A percentile compares a stretch with the other conserved stretches of the same genome.
phyloP scores from a whole-genome alignment of 2,329 filamentous ascomycete species.

The Thyridium curvatum region DNA sequence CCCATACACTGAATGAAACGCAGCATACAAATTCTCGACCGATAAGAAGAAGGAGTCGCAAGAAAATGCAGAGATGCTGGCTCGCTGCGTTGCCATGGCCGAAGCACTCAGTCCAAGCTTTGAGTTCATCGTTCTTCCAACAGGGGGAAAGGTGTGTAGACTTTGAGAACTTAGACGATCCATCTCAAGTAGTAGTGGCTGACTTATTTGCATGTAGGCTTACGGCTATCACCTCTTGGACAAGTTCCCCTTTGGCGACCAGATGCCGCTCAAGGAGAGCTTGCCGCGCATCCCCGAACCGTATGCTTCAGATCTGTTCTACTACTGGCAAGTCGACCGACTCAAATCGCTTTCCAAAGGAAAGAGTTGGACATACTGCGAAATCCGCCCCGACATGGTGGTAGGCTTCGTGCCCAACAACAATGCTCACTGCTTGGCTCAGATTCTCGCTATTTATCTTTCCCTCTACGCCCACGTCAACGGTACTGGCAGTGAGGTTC shows the following conservation, averaged over 20 bases:
- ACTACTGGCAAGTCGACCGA: constrained; percentile 35
- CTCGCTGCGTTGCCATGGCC: too few relatives aligned
- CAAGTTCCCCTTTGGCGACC: constrained; percentile 18
- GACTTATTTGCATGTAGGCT: too few relatives aligned
- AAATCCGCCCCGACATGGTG: constrained; percentile 36
- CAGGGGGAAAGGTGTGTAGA: constrained; percentile 25
- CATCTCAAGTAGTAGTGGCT: too few relatives aligned
- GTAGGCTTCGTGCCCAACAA: constrained; percentile 34
- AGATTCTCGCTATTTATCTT: constrained; percentile 30
- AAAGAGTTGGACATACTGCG: constrained; percentile 35
- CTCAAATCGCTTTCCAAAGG: constrained; percentile 24
- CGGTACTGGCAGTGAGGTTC: constrained; percentile 26
- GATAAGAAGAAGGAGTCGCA: too few relatives aligned
- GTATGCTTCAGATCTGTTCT: constrained; percentile 35
- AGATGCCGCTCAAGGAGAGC: constrained; percentile 29
- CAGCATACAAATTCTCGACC: too few relatives aligned
- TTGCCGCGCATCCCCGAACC: constrained; percentile 31
- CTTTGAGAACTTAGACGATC: too few relatives aligned
- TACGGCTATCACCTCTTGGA: constrained; percentile 24
- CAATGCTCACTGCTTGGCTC: constrained; percentile 33
- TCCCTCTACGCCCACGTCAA: constrained; percentile 26
- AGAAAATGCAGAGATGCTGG: too few relatives aligned
- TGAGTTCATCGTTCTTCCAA: constrained; percentile 31
- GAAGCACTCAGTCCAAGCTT: constrained; percentile 23
- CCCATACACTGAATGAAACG: not conserved